A percentile compares a stretch with the other conserved stretches of the same genome.
phyloP scores from a whole-genome alignment of 306 rosid genomes.

The Vigna hirtella region DNA sequence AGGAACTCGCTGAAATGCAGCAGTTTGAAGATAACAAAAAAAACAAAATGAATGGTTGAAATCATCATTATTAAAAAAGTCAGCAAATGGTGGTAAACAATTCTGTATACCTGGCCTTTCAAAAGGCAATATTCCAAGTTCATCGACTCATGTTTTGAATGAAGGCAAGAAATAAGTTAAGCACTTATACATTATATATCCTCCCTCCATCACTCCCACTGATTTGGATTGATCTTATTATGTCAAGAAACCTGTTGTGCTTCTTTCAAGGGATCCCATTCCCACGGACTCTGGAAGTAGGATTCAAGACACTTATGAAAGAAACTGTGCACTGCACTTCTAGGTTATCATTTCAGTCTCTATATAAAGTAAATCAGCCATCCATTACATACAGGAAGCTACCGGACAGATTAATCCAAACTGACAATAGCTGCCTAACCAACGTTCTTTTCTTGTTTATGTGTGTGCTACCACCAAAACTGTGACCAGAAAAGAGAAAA shows the following conservation, averaged over 20 bases:
- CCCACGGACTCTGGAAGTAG: constrained; percentile 19
- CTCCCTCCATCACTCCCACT: not conserved
- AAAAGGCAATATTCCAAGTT: constrained; percentile 1
- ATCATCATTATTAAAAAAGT: not conserved
- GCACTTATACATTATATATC: not conserved
- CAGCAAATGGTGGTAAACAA: constrained; percentile 4
- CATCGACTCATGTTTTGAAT: not conserved
- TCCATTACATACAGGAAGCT: not conserved
- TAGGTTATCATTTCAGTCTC: not conserved
- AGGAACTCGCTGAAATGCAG: not conserved
- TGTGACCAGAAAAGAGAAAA: not conserved
- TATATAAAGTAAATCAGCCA: not conserved
- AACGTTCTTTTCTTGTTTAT: not conserved
- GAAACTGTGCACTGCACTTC: not conserved
- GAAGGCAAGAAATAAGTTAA: not conserved
- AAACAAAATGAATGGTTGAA: not conserved
- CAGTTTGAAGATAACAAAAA: not conserved
- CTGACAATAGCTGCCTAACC: not conserved
- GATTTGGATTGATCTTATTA: constrained; percentile 17
- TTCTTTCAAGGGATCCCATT: constrained; percentile 13
- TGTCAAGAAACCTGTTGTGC: not conserved
- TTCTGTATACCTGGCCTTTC: not conserved
- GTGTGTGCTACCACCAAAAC: constrained; percentile 9
- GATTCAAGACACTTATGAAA: not conserved
- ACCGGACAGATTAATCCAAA: not conserved